Conservation (phyloP, 441 rosid species). For the Aleurites moluccanus region DNA sequence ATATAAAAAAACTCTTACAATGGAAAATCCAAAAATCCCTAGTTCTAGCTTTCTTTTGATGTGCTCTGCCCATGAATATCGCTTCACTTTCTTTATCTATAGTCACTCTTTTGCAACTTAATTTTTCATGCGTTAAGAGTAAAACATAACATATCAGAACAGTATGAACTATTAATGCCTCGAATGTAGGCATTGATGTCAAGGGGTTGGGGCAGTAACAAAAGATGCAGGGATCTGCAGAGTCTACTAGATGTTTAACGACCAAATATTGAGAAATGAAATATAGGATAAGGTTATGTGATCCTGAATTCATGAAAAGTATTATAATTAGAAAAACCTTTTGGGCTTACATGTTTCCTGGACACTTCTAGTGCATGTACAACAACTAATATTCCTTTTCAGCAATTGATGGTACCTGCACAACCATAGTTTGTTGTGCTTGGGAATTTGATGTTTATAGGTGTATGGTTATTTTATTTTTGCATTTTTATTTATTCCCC, state of each 20-base stretch:
- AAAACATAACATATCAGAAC: neutral
- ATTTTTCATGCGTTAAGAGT: neutral
- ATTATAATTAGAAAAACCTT: neutral
- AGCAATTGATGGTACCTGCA: neutral
- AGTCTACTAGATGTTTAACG: neutral
- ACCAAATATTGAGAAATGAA: neutral
- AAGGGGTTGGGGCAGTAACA: neutral
- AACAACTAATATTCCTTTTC: neutral
- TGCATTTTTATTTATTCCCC: too few species aligned
- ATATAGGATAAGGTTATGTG: neutral
- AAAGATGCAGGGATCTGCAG: neutral
- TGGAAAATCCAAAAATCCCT: too few species aligned
- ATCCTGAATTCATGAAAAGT: neutral
- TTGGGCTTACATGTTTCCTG: neutral
- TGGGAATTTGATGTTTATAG: neutral
- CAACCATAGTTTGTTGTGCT: neutral
- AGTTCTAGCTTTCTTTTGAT: neutral
- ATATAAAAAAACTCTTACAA: neutral
- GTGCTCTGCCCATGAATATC: neutral
- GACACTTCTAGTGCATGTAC: neutral
- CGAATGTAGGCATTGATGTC: neutral
- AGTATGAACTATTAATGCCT: neutral
- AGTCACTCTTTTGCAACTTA: neutral
- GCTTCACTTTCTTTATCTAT: too few species aligned
- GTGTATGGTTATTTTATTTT: neutral